A percentile compares a stretch with the other conserved stretches of the same genome.
phyloP scores from a whole-genome alignment of 2,329 filamentous ascomycete species.

The Pseudogymnoascus sp. region DNA sequence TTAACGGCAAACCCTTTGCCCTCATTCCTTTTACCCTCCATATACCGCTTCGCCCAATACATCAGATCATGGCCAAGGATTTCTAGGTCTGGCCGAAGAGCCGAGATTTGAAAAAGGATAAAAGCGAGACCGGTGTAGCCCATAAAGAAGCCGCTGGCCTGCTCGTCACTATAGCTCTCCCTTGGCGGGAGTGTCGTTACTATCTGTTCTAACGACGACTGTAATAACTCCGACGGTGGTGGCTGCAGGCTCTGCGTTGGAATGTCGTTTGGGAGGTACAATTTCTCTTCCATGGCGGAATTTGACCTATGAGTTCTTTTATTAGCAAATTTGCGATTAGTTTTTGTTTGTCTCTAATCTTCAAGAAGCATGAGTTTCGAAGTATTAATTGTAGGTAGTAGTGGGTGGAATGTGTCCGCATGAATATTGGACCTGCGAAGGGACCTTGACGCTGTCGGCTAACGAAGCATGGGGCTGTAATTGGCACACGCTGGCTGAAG shows the following conservation, averaged over 20 bases:
- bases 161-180: not conserved
- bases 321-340: not conserved
- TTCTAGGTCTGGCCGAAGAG: not conserved
- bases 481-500: not conserved
- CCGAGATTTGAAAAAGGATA: not conserved
- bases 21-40: not conserved
- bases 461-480: not conserved
- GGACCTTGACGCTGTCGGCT: not conserved
- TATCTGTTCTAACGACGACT: not conserved
- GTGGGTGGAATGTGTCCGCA: not conserved
- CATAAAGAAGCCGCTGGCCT: constrained; percentile 1
- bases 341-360: not conserved
- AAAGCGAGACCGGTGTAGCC: not conserved
- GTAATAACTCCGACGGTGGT: not conserved
- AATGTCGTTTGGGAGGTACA: not conserved
- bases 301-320: not conserved
- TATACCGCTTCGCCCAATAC: not conserved
- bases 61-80: not conserved
- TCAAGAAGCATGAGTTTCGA: not conserved
- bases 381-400: not conserved
- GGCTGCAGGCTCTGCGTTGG: not conserved
- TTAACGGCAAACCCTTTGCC: not conserved
- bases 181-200: not conserved
- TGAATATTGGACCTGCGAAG: not conserved
- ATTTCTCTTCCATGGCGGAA: not conserved